Conservation (phyloP, 345 rosid genomes). For the Arabidopsis arenosa region DNA sequence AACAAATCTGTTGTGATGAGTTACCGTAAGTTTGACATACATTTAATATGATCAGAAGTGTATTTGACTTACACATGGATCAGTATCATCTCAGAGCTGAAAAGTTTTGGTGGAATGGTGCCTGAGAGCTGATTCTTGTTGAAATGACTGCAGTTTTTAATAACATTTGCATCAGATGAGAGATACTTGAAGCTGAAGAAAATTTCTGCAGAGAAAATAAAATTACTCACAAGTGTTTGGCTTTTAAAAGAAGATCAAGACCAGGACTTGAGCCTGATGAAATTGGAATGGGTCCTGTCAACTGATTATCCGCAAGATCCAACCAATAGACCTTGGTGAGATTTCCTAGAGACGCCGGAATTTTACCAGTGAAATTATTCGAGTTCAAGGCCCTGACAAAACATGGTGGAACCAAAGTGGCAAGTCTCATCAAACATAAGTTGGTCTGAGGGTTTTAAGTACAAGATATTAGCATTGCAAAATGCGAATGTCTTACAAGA, state of each 20-base stretch:
- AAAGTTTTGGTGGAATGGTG: conserved; percentile 64
- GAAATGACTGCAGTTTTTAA: conserved; percentile 70
- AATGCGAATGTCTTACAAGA: conserved; percentile 63
- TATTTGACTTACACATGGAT: conserved; percentile 81
- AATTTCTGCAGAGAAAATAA: not conserved
- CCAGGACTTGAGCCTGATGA: conserved; percentile 66
- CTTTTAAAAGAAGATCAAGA: conserved; percentile 71
- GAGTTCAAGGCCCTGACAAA: conserved; percentile 85
- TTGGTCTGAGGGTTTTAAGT: not conserved
- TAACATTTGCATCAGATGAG: conserved; percentile 21
- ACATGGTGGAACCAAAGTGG: conserved; percentile 27
- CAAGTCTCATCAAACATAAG: conserved; percentile 17
- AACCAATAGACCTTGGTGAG: conserved; percentile 84
- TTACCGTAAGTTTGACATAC: not conserved
- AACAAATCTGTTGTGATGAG: conserved; percentile 22
- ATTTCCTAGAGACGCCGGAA: conserved; percentile 81
- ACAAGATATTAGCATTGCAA: not conserved
- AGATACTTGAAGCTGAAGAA: conserved; percentile 11
- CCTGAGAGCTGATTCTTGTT: conserved; percentile 94
- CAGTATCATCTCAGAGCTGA: conserved; percentile 74
- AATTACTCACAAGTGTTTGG: conserved; percentile 85
- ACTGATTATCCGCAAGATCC: conserved; percentile 86
- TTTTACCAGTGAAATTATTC: conserved; percentile 81
- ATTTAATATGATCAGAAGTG: not conserved
- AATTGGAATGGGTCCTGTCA: conserved; percentile 79